Percentiles rank a stretch among this genome's conserved stretches.
These are phyloP conservation scores for Colletotrichum tamarilloi DNA, from an alignment of 2,329 filamentous ascomycete species.

Conservation along the genomic window DNA sequence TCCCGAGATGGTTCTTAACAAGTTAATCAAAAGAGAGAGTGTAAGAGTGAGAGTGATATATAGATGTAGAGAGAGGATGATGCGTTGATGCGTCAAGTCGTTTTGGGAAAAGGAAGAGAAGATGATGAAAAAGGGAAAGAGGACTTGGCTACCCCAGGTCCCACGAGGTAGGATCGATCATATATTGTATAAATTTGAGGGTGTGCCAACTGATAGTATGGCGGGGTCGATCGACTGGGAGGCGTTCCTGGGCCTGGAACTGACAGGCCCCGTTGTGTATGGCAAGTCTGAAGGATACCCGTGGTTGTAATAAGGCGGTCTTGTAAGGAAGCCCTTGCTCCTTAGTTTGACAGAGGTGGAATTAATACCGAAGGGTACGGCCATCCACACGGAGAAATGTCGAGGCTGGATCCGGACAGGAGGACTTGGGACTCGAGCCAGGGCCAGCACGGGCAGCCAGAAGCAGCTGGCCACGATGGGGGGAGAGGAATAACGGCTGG, in stretches of 20 bases:
- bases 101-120: constrained; percentile 43
- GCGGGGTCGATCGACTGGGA: constrained; percentile 53
- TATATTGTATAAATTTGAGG: constrained; percentile 52
- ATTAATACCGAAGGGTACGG: constrained; percentile 58
- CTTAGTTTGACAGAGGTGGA: constrained; percentile 58
- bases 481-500: constrained; percentile 28
- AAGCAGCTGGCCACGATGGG: constrained; percentile 38
- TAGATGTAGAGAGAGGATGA: constrained; percentile 13
- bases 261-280: constrained; percentile 55
- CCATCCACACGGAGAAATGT: constrained; percentile 58
- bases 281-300: constrained; percentile 43
- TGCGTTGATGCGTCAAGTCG: constrained; percentile 26
- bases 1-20: constrained; percentile 15
- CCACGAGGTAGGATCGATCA: constrained; percentile 41
- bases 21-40: constrained; percentile 23
- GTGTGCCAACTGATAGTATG: constrained; percentile 49
- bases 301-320: constrained; percentile 48
- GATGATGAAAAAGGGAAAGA: constrained; percentile 35
- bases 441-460: constrained; percentile 50
- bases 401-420: constrained; percentile 55
- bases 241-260: constrained; percentile 46
- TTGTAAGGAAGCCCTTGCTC: constrained; percentile 52
- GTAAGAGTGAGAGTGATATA: neutral
- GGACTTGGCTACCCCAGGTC: constrained; percentile 39
- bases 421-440: constrained; percentile 42